Evolutionary conservation across 1,139 yeast genomes (phyloP).

Genomic region (Suhomyces bokatorum): DNA sequence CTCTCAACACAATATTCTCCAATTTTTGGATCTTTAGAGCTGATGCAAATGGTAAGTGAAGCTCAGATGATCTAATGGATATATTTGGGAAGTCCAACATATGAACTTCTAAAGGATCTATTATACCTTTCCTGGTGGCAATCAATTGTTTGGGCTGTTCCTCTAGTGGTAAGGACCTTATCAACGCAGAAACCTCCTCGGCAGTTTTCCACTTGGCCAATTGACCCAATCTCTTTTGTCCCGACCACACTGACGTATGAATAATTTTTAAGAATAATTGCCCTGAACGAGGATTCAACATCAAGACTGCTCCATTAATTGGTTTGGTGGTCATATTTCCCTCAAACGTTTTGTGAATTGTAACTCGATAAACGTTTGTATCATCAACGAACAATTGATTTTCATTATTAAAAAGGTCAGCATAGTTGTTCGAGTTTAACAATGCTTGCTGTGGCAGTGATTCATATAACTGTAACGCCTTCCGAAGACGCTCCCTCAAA

Average conservation of each 20-base stretch:
- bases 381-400: slow-evolving; percentile 87
- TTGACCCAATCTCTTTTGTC: slow-evolving; percentile 92
- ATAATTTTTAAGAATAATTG: slow-evolving; percentile 85
- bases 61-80: slow-evolving; percentile 84
- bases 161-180: slow-evolving; percentile 85
- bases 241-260: slow-evolving; percentile 96
- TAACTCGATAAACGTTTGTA: slow-evolving; percentile 90
- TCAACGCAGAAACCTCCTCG: slow-evolving; percentile 91
- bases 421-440: slow-evolving; percentile 84
- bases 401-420: slow-evolving; percentile 84
- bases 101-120: slow-evolving; percentile 95
- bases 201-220: slow-evolving; percentile 98
- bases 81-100: slow-evolving; percentile 96
- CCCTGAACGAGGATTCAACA: slow-evolving; percentile 86
- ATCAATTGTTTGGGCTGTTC: slow-evolving; percentile 94
- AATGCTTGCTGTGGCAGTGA: slow-evolving; percentile 93
- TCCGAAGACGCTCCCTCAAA: slow-evolving; percentile 87
- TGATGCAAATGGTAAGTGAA: slow-evolving; percentile 86
- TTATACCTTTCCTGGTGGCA: slow-evolving; percentile 85
- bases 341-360: slow-evolving; percentile 88
- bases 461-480: slow-evolving; percentile 90
- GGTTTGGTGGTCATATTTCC: slow-evolving; percentile 94
- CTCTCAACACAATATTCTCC: slow-evolving; percentile 75
- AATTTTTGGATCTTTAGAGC: slow-evolving; percentile 82
- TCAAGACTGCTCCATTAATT: slow-evolving; percentile 89